Conservation (phyloP, 2,329 filamentous ascomycete species). For the Colletotrichum sp. region DNA sequence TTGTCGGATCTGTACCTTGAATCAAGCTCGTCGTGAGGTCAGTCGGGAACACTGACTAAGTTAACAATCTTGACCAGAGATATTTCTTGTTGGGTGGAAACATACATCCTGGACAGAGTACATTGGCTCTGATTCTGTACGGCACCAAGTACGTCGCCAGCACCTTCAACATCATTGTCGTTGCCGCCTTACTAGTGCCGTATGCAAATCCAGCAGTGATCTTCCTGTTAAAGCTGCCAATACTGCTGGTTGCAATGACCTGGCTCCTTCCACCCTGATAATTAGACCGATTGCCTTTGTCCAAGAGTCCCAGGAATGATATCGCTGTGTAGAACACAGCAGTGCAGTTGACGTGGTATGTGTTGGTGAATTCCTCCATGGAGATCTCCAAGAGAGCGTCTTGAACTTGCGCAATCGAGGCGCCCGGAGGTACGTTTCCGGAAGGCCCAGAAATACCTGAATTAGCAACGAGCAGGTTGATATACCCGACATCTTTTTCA, state of each 20-base stretch:
- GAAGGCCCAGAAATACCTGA: neutral
- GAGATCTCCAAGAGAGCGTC: neutral
- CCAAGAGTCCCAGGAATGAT: neutral
- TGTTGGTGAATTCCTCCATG: neutral
- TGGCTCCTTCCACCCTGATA: neutral
- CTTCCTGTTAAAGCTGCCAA: neutral
- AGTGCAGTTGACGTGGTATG: neutral
- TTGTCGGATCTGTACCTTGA: neutral
- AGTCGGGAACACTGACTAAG: neutral
- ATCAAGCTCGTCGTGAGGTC: neutral
- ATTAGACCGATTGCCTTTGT: neutral
- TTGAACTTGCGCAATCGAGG: neutral
- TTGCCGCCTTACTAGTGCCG: neutral
- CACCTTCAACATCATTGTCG: neutral
- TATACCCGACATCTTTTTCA: neutral
- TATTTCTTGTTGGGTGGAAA: neutral
- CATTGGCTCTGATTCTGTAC: neutral
- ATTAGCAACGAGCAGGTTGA: neutral
- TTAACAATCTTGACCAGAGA: too few species aligned
- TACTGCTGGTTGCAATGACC: neutral
- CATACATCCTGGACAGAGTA: neutral
- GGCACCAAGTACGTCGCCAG: neutral
- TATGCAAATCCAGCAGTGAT: neutral
- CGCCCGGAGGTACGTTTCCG: neutral
- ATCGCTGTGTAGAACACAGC: neutral